Evolutionary conservation across 148 eudicot species (phyloP), one percentile per base, ranked within the genome.

Genomic region (Rhododendron ferrugineum): DNA sequence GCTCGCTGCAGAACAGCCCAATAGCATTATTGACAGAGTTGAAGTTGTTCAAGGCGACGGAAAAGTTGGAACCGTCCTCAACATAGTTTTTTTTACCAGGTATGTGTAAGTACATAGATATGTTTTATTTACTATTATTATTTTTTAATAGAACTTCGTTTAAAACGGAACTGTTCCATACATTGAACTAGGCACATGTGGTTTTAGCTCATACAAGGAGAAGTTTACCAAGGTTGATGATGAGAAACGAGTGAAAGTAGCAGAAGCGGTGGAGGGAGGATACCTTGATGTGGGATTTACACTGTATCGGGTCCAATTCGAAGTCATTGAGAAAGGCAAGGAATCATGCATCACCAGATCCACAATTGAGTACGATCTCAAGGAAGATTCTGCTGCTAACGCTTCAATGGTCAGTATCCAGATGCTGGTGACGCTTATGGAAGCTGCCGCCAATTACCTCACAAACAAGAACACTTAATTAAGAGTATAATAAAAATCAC

Each of bases 241-340:
- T 30, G 92, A 89, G 80, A 93, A 86, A 20, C 84, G 84, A 23
- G 85, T 86, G 88, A 93, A 93, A 86, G 92, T 85, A 87, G 84
- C 90, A 11, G 93, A 93, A 72, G 91, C 86, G 46, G 80, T 92
- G 11, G 93, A 93, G 88, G 95, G 95, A 77, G 93, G 90, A 42
- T 92, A 81, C 85, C 82, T 93, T 64, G 92, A 92, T 34, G 3
- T 86, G 5, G 95, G 95, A 10, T 92, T 93, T 44, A 88, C 84
- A 2, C 62, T 90, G 5, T 92, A 88, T 49, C 83, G 92, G 9
- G 88, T 89, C 23, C 87, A 89, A 0, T 85, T 91, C 15, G 89
- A 93, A 85, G 70, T 93, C 50, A 85, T 88, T 10, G 91, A 88
- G 56, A 91, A 87, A 47, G 86, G 34, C n/a, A 78, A 82, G 50